Conservation (phyloP, 352 stramenopile genomes). For the Phytophthora pini region DNA sequence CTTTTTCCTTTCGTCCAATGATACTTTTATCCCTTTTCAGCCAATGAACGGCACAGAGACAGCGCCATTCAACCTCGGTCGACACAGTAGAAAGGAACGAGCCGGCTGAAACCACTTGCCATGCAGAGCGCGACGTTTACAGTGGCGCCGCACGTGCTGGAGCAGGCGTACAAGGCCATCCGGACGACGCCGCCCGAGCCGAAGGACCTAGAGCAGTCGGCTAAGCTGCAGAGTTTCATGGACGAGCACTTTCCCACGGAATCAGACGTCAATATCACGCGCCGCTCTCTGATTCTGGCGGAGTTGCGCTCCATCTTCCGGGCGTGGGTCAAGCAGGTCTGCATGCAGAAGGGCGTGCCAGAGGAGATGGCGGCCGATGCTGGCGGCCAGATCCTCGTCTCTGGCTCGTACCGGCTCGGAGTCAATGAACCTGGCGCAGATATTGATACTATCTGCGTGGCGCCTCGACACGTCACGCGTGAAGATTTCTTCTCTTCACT, state of each 20-base stretch:
- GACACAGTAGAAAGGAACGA: constrained; percentile 21
- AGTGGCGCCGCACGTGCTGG: constrained; percentile 76
- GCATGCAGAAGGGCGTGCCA: constrained; percentile 81
- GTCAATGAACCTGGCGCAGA: constrained; percentile 97
- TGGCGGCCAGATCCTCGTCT: constrained; percentile 90
- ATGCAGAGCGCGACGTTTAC: constrained; percentile 78
- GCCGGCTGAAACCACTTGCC: neutral
- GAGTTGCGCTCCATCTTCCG: constrained; percentile 87
- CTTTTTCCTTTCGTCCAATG: constrained; percentile 17
- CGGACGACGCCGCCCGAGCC: constrained; percentile 83
- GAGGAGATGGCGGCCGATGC: constrained; percentile 88
- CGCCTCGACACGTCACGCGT: constrained; percentile 94
- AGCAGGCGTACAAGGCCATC: constrained; percentile 92
- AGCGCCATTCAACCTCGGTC: constrained; percentile 9
- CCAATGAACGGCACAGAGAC: constrained; percentile 34
- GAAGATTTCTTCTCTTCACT: constrained; percentile 97
- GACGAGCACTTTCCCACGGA: constrained; percentile 83
- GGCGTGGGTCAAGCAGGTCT: constrained; percentile 87
- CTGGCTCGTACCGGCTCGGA: constrained; percentile 94
- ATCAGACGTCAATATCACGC: constrained; percentile 80
- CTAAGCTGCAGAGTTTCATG: constrained; percentile 86
- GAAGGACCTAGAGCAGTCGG: constrained; percentile 85
- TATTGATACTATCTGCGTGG: constrained; percentile 98
- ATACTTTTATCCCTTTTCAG: constrained; percentile 11
- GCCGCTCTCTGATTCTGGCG: constrained; percentile 84